Percentiles rank a stretch among this genome's conserved stretches.
Evolutionary conservation across 1,139 yeast genomes (phyloP).

Genomic region (Lodderomyces theae): DNA sequence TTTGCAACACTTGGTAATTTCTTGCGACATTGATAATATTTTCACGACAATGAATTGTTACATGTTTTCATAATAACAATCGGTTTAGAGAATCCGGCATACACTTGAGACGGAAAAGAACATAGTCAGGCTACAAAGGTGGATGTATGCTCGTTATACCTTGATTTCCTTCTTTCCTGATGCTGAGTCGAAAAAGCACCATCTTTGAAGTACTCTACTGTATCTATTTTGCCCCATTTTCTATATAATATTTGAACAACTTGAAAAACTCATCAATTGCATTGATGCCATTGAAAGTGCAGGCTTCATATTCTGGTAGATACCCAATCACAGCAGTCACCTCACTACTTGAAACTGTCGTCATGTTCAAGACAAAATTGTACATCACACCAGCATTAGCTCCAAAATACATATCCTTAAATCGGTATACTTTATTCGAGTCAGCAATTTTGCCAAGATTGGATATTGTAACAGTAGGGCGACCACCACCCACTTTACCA

Average conservation of each 20-base stretch:
- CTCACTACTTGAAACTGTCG: slow-evolving; percentile 19
- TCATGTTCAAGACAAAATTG: slow-evolving; percentile 21
- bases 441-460: slow-evolving; percentile 21
- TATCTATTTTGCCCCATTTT: neutral
- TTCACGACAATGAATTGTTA: too few species aligned
- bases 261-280: slow-evolving; percentile 11
- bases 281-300: slow-evolving; percentile 9
- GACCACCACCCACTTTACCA: slow-evolving; percentile 12
- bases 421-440: slow-evolving; percentile 12
- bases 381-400: slow-evolving; percentile 22
- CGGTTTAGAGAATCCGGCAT: too few species aligned
- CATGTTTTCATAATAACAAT: too few species aligned
- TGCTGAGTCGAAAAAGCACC: too few species aligned
- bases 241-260: slow-evolving; percentile 1
- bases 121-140: too few species aligned
- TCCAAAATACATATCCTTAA: slow-evolving; percentile 21
- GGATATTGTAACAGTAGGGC: slow-evolving; percentile 21
- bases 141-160: too few species aligned
- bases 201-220: neutral
- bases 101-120: too few species aligned
- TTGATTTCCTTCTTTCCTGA: too few species aligned
- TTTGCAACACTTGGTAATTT: too few species aligned
- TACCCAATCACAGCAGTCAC: slow-evolving; percentile 21
- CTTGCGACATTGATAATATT: too few species aligned
- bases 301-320: slow-evolving; percentile 18